Evolutionary conservation across 495 filamentous ascomycete genomes (phyloP).

Genomic region (Choiromyces venosus): DNA sequence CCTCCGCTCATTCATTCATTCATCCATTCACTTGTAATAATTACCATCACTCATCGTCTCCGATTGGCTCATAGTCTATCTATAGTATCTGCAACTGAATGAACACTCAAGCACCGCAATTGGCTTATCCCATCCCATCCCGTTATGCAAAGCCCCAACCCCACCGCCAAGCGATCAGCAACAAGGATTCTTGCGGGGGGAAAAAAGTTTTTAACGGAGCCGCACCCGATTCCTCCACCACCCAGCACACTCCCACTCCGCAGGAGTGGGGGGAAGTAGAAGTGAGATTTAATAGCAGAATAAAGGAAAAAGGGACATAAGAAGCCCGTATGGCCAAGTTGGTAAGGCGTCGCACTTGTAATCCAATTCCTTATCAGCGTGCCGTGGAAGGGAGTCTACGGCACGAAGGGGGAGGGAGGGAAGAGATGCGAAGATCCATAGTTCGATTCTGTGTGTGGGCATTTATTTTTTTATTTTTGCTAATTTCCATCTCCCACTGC

Average conservation of each 20-base stretch:
- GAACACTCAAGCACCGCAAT: neutral
- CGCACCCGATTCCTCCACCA: no score
- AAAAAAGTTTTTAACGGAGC: neutral
- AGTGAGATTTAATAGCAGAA: neutral
- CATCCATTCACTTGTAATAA: no score
- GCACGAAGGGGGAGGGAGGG: neutral
- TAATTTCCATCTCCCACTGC: neutral
- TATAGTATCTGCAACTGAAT: no score
- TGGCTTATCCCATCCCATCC: no score
- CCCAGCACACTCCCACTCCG: neutral
- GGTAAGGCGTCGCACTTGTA: constrained; percentile 7
- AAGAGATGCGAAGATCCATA: constrained; percentile 2
- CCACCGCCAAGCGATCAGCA: neutral
- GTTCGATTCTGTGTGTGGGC: constrained; percentile 8
- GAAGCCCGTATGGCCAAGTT: constrained; percentile 1
- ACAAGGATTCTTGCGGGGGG: neutral
- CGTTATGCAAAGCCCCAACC: neutral
- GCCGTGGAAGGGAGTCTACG: neutral
- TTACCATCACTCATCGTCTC: neutral
- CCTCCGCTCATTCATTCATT: neutral
- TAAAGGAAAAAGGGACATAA: neutral
- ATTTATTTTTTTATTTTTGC: constrained; percentile 1
- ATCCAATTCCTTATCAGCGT: neutral
- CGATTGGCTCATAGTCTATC: neutral
- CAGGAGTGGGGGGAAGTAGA: neutral